Percentiles rank a stretch among this genome's conserved stretches.
These are phyloP conservation scores for Scalesia atractyloides DNA, from an alignment of 129 eudicot genomes.

Conservation along the genomic window DNA sequence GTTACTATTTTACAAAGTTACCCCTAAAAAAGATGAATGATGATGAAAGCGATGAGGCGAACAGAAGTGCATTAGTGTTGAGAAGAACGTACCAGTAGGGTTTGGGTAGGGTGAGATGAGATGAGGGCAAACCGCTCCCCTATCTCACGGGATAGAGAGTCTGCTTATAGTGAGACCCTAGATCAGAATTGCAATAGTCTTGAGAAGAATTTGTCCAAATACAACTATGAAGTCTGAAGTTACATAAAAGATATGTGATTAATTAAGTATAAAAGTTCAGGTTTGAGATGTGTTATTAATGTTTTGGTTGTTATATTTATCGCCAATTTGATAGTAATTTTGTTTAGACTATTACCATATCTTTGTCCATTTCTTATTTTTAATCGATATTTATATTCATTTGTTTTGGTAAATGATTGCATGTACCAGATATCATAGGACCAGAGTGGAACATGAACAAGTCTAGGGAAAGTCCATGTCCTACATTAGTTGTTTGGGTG, in stretches of 20 bases:
- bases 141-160: no score
- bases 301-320: neutral
- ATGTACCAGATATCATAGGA: slow-evolving; percentile 24
- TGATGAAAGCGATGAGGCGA: neutral
- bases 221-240: neutral
- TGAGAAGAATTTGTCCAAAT: neutral
- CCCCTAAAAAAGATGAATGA: slow-evolving; percentile 5
- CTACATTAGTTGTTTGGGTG: slow-evolving; percentile 27
- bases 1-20: no score
- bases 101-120: no score
- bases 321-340: neutral
- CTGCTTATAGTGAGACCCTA: no score
- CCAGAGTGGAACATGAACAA: slow-evolving; percentile 1
- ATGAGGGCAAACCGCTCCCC: no score
- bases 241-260: neutral
- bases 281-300: neutral
- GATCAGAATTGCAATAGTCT: neutral
- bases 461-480: slow-evolving; percentile 19
- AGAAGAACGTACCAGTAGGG: neutral
- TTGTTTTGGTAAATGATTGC: neutral
- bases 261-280: neutral
- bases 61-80: neutral
- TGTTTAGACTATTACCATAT: neutral
- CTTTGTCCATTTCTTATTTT: neutral
- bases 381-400: neutral